Base-by-base conservation (phyloP, 2,329 filamentous ascomycete species). In the Neonectria sp. region DNA sequence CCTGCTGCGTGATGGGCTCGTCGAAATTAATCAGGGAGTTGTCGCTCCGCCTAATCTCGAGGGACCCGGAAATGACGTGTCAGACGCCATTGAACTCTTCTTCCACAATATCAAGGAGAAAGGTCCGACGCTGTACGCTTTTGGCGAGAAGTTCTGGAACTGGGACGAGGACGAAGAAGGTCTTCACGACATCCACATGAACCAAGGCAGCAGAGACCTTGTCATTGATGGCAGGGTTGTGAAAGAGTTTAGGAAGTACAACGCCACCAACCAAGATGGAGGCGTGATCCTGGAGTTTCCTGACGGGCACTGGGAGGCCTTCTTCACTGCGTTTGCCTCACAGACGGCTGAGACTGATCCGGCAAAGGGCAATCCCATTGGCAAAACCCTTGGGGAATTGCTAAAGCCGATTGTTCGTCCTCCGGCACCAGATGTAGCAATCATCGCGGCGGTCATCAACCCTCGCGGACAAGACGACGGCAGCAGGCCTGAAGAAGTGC, bases 241-340 rank as follows among this genome's bases (percentile, higher is more conserved):
- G 3, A 25, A 21, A 2, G 25, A 13, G 5, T 69, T 67, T 24
- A 29, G 3, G 12, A 45, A 35, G 2, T 37, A 61, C 21, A 67
- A 71, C 48, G 60, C 55, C 4, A 56, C n/a, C 5, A 40, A 52
- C 13, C 58, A 69, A 33, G 69, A 71, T 17, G 69, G 63, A 8
- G 63, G 69, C 9, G 17, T 67, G 11, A 33, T 65, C 49, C 13
- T 71, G 13, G 43, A 68, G 45, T 71, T 63, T 46, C 40, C 35
- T 6, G 64, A 69, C 51, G 59, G 45, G 9, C 58, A 56, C 24
- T 71, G 57, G 55, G 67, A 69, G 43, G 61, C 58, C 4, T 56
- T 68, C 25, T 64, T 69, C 40, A 58, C 68, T 13, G 61, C 55
- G 27, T 69, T 71, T 59, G 55, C 67, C 11, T 67, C 63, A 7